Base-by-base conservation (phyloP, 345 rosid species). In the Pistacia integerrima region DNA sequence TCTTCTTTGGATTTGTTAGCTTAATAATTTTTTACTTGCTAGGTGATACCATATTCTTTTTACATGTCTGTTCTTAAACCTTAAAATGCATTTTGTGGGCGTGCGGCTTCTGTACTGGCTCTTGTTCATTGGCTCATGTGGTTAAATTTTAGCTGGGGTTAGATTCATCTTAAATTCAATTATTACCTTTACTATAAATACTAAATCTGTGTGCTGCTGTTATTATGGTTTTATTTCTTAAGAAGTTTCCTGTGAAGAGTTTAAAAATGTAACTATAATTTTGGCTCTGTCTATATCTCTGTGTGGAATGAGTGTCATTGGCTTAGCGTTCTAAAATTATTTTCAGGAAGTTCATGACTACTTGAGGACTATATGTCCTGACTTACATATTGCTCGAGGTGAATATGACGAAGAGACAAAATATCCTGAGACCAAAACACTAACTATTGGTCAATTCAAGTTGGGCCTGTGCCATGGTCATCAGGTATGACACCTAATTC, bases 361-460 rank as follows among this genome's bases (percentile, higher is more conserved):
- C 85, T 89, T 94, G 88, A 94, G 86, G 90, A 90, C 85, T 69
- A 87, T 94, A 66, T 93, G 98, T 82, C 93, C 98, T 56, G 97
- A 93, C 82, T 76, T 94, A 87, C 98, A 94, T 82, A 87, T 91
- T 78, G 79, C 89, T 58, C 87, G 92, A 71, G 98, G 98, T 61
- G 98, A 93, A 80, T 94, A 88, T 76, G 99, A 94, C 33, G 96
- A 94, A 76, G 98, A 94, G 60, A 77, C 87, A 6, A 84, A 88
- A 36, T 94, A 93, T 78, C 97, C 98, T 2, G 98, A 94, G 88
- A 90, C 85, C 72, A 91, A 93, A 75, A 93, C 88, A 64, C 80
- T 94, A 74, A 94, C 97, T 14, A 93, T 94, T 65, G 99, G 99
- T 10, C 99, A 94, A 75, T 94, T 93, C 87, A 94, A 93, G 89